phyloP scores from a whole-genome alignment of 2,329 filamentous ascomycete genomes.

The Penicillium hesseltinei region DNA sequence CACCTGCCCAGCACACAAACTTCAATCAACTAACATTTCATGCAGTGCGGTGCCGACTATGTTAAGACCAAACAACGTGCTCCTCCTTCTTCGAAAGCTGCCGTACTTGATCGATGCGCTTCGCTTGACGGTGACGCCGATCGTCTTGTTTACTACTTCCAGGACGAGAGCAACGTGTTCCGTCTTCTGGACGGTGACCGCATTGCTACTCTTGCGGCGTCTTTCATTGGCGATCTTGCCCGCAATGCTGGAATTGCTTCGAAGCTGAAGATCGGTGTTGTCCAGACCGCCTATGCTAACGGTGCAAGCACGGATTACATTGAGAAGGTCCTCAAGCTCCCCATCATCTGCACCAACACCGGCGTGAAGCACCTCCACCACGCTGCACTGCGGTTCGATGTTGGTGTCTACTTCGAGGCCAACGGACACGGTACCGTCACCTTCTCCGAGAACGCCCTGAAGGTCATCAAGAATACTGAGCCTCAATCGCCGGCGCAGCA shows the following conservation, averaged over 20 bases:
- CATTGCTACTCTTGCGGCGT: conserved; percentile 89
- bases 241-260: conserved; percentile 74
- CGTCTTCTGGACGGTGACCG: conserved; percentile 93
- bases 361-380: conserved; percentile 98
- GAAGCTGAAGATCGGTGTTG: conserved; percentile 84
- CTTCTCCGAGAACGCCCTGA: conserved; percentile 81
- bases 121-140: conserved; percentile 96
- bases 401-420: conserved; percentile 97
- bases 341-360: conserved; percentile 88
- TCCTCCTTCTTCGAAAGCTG: conserved; percentile 76
- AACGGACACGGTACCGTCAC: conserved; percentile 97
- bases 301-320: conserved; percentile 92
- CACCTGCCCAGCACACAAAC: neutral
- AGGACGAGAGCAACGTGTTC: conserved; percentile 78
- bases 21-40: conserved; percentile 17
- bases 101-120: conserved; percentile 74
- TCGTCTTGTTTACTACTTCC: conserved; percentile 92
- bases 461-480: conserved; percentile 72
- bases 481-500: conserved; percentile 91
- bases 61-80: conserved; percentile 96
- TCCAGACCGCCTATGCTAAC: conserved; percentile 98
- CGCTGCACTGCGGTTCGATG: conserved; percentile 89
- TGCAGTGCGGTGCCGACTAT: conserved; percentile 85
- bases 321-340: conserved; percentile 79
- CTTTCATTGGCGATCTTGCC: conserved; percentile 87